Base-by-base conservation (phyloP, 2,329 filamentous ascomycete genomes). In the Sclerotinia nivalis region DNA sequence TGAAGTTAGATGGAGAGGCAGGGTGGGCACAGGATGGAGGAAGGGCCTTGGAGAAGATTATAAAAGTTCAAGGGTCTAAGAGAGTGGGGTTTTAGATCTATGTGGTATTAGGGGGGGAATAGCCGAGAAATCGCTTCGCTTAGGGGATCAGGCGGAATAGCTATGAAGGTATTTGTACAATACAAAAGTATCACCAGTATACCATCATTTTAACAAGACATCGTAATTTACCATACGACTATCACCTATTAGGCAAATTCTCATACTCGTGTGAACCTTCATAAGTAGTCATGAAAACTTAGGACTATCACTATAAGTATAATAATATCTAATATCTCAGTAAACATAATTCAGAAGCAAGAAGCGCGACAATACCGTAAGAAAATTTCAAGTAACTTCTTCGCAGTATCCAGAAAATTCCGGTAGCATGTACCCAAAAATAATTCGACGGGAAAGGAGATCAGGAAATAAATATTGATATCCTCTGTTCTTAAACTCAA, bases 11-110 rank as follows among this genome's bases (percentile, higher is more conserved):
- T 69, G 68, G n/a, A 66, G 76, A 89, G 88, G 80, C 77, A 90
- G 31, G 88, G 89, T 73, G 81, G 80, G 85, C 85, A 31, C 81
- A 89, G 62, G 88, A 90, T 54, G 81, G 84, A 5, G 89, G 89
- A 56, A 82, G 81, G 68, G 86, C 86, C 4, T 76, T 90, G 67
- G 88, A 90, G 78, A 82, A 84, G 72, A 75, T 90, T 52, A 82
- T 86, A 45, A 76, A 52, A 25, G 66, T 69, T 47, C 61, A 65
- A 52, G n/a, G 25, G 1, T 15, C 31, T 28, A 50, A 52, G 15
- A 64, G 47, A 18, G 34, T 40, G 56, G 49, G 22, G n/a, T 40
- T 40, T 37, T 65, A 40, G 15, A 65, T 22, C 15, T 7, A 13
- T 43, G 12, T 43, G 34, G 22, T 43, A 10, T 65, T 52, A 28